These are phyloP conservation scores for Suillus hirtellus DNA, from an alignment of 768 basidiomycete species.

Conservation along the genomic window DNA sequence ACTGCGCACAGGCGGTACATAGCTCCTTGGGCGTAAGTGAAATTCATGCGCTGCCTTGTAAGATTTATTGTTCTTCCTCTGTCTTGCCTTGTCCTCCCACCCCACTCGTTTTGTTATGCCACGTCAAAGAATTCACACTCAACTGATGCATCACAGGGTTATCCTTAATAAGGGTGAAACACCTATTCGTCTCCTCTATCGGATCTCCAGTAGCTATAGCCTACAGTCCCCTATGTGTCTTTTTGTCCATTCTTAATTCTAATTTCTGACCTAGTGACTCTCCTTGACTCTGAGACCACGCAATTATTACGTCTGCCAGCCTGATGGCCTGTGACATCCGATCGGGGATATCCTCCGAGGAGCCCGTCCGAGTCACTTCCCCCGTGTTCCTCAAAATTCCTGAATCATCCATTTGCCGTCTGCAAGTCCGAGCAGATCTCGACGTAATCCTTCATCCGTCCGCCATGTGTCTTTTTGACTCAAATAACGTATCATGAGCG, in stretches of 20 bases:
- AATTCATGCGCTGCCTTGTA: not conserved
- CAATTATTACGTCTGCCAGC: not conserved
- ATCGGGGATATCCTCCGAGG: not conserved
- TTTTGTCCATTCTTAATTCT: not conserved
- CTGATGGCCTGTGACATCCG: not conserved
- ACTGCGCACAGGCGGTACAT: conserved; percentile 3
- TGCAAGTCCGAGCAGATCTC: not conserved
- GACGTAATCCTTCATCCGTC: not conserved
- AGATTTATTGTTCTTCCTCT: not conserved
- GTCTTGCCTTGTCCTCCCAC: conserved; percentile 5
- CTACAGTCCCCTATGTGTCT: not conserved
- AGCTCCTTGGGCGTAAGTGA: not conserved
- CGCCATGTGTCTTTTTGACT: conserved; percentile 2
- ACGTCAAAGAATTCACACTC: conserved; percentile 7
- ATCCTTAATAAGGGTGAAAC: conserved; percentile 2
- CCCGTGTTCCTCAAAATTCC: not conserved
- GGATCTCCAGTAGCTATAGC: not conserved
- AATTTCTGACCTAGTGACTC: not conserved
- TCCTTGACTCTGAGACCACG: not conserved
- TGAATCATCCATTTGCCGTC: not conserved
- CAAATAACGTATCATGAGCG: not conserved
- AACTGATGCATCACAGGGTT: conserved; percentile 10
- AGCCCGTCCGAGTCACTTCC: not conserved
- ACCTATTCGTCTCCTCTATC: not conserved
- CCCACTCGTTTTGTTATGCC: conserved; percentile 4